Percentiles rank a stretch among this genome's conserved stretches.
phyloP scores from a whole-genome alignment of 306 rosid species.

The Boehmeria nivea region DNA sequence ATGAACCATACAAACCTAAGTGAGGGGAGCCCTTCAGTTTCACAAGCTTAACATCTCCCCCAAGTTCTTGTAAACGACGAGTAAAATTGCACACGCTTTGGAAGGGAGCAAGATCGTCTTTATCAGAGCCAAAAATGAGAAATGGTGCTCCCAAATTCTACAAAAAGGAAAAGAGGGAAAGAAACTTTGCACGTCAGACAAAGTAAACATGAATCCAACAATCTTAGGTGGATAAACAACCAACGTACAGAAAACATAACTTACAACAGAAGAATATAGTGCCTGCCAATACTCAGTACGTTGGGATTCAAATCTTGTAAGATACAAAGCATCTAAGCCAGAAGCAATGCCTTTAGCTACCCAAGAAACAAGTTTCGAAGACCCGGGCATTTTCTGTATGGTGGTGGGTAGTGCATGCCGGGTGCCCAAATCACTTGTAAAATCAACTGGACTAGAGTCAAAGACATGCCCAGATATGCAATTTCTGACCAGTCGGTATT shows the following conservation, averaged over 20 bases:
- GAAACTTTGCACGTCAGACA: slow-evolving; percentile 5
- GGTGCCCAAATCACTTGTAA: slow-evolving; percentile 85
- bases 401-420: slow-evolving; percentile 69
- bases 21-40: slow-evolving; percentile 72
- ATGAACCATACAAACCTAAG: slow-evolving; percentile 55
- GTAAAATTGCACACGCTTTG: slow-evolving; percentile 55
- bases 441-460: slow-evolving; percentile 90
- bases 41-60: slow-evolving; percentile 76
- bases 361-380: slow-evolving; percentile 77
- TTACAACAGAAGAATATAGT: slow-evolving; percentile 78
- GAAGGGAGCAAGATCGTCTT: slow-evolving; percentile 70
- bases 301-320: slow-evolving; percentile 78
- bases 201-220: neutral
- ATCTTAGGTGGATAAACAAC: neutral
- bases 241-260: slow-evolving; percentile 22
- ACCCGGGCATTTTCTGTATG: slow-evolving; percentile 70
- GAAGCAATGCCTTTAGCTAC: slow-evolving; percentile 78
- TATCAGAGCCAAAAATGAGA: slow-evolving; percentile 81
- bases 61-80: slow-evolving; percentile 64
- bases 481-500: slow-evolving; percentile 61
- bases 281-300: slow-evolving; percentile 87
- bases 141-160: slow-evolving; percentile 90
- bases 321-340: slow-evolving; percentile 81
- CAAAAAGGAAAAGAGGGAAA: slow-evolving; percentile 9
- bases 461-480: slow-evolving; percentile 76